These are phyloP conservation scores for Apiospora koreana DNA, from an alignment of 2,329 filamentous ascomycete genomes.

Conservation along the genomic window DNA sequence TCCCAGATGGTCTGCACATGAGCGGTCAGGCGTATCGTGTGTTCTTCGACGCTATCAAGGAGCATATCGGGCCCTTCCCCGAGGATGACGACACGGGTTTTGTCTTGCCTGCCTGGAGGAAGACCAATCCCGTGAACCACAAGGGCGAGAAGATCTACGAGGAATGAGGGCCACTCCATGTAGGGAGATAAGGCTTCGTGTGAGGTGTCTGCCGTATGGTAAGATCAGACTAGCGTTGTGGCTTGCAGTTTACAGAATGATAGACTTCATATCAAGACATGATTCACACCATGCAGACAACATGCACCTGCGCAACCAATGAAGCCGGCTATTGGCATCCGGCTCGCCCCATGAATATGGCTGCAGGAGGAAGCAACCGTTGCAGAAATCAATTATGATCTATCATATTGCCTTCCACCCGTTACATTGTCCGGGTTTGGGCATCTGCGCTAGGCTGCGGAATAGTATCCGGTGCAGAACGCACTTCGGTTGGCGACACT, in stretches of 20 bases:
- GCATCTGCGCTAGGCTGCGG: background rate
- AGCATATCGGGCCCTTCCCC: constrained; percentile 47
- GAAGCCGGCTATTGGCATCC: background rate
- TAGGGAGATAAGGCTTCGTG: background rate
- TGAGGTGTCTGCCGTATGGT: background rate
- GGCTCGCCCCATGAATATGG: background rate
- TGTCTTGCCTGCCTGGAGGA: constrained; percentile 51
- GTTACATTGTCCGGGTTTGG: background rate
- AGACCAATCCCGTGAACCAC: constrained; percentile 8
- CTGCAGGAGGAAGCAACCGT: background rate
- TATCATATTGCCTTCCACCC: background rate
- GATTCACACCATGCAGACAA: background rate
- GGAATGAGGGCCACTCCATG: background rate
- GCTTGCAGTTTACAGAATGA: background rate
- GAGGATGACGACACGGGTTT: constrained; percentile 35
- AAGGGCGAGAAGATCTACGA: constrained; percentile 11
- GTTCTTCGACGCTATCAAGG: constrained; percentile 49
- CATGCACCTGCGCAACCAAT: background rate
- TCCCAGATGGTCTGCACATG: constrained; percentile 62
- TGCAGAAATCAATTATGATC: background rate
- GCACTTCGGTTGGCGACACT: background rate
- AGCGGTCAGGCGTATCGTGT: constrained; percentile 54
- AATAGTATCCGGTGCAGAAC: background rate
- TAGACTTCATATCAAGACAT: background rate
- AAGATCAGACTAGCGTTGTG: background rate